Conservation (phyloP, 2,329 filamentous ascomycete genomes). For the Fusarium sambucinum region DNA sequence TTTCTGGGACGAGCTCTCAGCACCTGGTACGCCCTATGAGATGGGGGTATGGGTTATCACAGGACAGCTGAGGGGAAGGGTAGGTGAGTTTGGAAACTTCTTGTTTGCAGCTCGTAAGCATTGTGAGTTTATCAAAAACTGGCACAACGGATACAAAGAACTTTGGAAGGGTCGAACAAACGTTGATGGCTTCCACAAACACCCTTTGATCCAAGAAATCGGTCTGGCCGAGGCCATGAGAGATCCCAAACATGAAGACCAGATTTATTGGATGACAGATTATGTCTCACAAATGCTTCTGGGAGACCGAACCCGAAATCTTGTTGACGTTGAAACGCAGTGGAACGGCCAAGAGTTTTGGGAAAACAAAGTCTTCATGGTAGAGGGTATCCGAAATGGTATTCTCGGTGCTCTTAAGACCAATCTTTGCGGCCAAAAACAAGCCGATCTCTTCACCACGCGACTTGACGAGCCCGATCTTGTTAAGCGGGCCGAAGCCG, state of each 20-base stretch:
- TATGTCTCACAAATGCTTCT: constrained; percentile 55
- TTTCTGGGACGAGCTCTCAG: constrained; percentile 57
- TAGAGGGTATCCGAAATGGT: constrained; percentile 43
- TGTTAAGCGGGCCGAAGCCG: constrained; percentile 44
- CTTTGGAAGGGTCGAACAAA: constrained; percentile 53
- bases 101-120: constrained; percentile 58
- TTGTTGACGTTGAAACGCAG: constrained; percentile 48
- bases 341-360: constrained; percentile 53
- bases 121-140: constrained; percentile 58
- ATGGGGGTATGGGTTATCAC: constrained; percentile 52
- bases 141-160: constrained; percentile 55
- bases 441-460: constrained; percentile 51
- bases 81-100: constrained; percentile 56
- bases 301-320: constrained; percentile 51
- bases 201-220: constrained; percentile 50
- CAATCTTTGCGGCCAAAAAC: constrained; percentile 46
- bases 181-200: constrained; percentile 50
- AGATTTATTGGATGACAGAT: constrained; percentile 51
- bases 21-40: constrained; percentile 53
- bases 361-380: constrained; percentile 50
- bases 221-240: constrained; percentile 49
- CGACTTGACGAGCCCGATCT: constrained; percentile 49
- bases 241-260: constrained; percentile 15
- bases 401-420: constrained; percentile 50
- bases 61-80: constrained; percentile 51